A percentile compares a stretch with the other conserved stretches of the same genome.
Conservation (phyloP, 2,329 filamentous ascomycete species). For the Aspergillus costaricaensis region DNA sequence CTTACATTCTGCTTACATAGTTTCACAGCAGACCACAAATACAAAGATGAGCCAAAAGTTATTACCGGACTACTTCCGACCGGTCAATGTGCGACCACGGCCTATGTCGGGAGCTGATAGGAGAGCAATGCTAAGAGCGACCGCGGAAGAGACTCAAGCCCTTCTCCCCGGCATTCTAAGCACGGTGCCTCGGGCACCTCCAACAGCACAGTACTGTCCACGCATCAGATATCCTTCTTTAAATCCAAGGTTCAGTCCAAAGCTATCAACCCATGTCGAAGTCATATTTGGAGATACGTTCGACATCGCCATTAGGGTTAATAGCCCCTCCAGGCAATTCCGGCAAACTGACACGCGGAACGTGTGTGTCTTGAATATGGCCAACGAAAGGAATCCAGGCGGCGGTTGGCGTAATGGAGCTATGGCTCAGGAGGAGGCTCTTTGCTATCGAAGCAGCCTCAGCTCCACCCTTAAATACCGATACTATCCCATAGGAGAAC, state of each 20-base stretch:
- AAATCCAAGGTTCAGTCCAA: slow-evolving; percentile 47
- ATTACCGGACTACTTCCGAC: slow-evolving; percentile 2
- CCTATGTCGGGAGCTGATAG: not conserved
- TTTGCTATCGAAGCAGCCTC: slow-evolving; percentile 63
- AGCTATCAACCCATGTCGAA: slow-evolving; percentile 42
- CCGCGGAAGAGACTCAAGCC: slow-evolving; percentile 52
- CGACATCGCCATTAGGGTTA: slow-evolving; percentile 54
- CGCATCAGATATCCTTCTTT: slow-evolving; percentile 45
- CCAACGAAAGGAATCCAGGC: slow-evolving; percentile 59
- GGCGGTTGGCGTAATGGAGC: slow-evolving; percentile 65
- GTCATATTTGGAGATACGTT: slow-evolving; percentile 61
- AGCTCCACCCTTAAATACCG: slow-evolving; percentile 38
- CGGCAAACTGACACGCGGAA: slow-evolving; percentile 32
- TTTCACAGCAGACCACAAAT: not conserved
- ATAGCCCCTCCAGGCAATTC: slow-evolving; percentile 15
- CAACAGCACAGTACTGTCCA: slow-evolving; percentile 43
- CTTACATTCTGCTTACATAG: not conserved
- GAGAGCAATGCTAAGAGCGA: slow-evolving; percentile 38
- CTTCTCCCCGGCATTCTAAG: slow-evolving; percentile 52
- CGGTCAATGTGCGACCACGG: not conserved
- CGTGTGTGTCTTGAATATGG: slow-evolving; percentile 68
- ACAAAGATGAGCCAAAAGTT: not conserved
- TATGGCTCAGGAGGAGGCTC: slow-evolving; percentile 67
- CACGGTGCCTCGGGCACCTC: slow-evolving; percentile 45
- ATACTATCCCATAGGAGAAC: slow-evolving; percentile 57